These are phyloP conservation scores for Sporobolomyces roseus DNA, from an alignment of 768 basidiomycete genomes.

Conservation along the genomic window DNA sequence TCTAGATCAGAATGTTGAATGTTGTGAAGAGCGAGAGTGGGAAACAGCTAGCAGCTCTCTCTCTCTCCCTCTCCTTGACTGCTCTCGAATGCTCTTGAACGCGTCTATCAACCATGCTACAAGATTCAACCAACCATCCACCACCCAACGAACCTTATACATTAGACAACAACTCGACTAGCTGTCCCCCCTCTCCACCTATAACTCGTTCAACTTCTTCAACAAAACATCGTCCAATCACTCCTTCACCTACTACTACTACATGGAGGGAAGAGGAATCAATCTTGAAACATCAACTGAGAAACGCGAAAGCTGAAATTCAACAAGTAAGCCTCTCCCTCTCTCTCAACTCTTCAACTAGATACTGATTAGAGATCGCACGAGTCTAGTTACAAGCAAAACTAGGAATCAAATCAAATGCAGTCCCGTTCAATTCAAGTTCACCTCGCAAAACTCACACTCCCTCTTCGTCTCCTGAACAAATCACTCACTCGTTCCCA, in stretches of 20 bases:
- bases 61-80: too few relatives aligned
- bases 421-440: conserved; percentile 29
- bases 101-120: conserved; percentile 10
- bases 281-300: conserved; percentile 22
- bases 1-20: not conserved
- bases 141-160: too few relatives aligned
- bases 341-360: not conserved
- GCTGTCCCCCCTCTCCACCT: too few relatives aligned
- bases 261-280: conserved; percentile 27
- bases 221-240: not conserved
- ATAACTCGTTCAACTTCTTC: too few relatives aligned
- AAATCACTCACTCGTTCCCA: not conserved
- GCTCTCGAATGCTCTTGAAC: not conserved
- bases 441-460: conserved; percentile 23
- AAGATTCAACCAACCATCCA: conserved; percentile 5
- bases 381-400: conserved; percentile 14
- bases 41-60: too few relatives aligned
- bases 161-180: too few relatives aligned
- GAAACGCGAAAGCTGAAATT: conserved; percentile 28
- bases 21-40: conserved; percentile 28
- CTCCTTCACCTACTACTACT: not conserved
- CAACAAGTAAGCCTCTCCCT: conserved; percentile 3
- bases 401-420: conserved; percentile 22
- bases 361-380: not conserved
- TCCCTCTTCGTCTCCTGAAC: not conserved